Base-by-base conservation (phyloP, 2,329 filamentous ascomycete species). In the Alternaria panax region DNA sequence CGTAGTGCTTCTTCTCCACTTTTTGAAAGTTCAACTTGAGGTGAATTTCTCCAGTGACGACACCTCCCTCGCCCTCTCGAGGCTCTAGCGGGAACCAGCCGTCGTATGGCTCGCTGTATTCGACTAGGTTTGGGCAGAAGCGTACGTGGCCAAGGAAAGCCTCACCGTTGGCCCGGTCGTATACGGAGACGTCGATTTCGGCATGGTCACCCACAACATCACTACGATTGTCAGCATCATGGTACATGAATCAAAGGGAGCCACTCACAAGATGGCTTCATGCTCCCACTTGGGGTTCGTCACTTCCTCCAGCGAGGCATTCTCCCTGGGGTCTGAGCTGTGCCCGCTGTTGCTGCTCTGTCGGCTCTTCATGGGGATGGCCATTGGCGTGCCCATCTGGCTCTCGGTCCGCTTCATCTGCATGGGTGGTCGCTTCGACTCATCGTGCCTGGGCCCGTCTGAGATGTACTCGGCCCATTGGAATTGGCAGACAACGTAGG, bases 381-480 rank as follows among this genome's bases (percentile, higher is more conserved):
- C 92, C 89, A 97, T 94, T 16, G 93, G 87, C 52, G 90, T 87
- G 27, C 93, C 92, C 28, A 90, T 90, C 69, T 96, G 92, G 74
- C 92, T 95, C 58, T 89, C 90, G 63, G 90, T 88, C 57, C 90
- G 85, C 70, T 84, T 86, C 72, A 84, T 85, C 24, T 82, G 78
- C 54, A 84, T 80, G 20, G 80, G 78, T 51, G 72, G 79, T 20
- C 70, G 67, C 73, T 55, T 89, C 8, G 64, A 51, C 54, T 83
- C 83, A 34, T 85, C 86, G 58, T 87, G 83, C 65, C 89, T 87
- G 12, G 93, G 92, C 2, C 92, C 92, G 56, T 92, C 90, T 1
- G 95, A 98, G 56, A 99, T 97, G 70, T 96, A 90, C 78, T 99
- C 95, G 74, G 94, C 97, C 77, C 92, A 91, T 78, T 99, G 95